Evolutionary conservation across 192 early-diverging fungal genomes (phyloP), one percentile per base, ranked within the genome.

Genomic region (Paraglomus occultum): DNA sequence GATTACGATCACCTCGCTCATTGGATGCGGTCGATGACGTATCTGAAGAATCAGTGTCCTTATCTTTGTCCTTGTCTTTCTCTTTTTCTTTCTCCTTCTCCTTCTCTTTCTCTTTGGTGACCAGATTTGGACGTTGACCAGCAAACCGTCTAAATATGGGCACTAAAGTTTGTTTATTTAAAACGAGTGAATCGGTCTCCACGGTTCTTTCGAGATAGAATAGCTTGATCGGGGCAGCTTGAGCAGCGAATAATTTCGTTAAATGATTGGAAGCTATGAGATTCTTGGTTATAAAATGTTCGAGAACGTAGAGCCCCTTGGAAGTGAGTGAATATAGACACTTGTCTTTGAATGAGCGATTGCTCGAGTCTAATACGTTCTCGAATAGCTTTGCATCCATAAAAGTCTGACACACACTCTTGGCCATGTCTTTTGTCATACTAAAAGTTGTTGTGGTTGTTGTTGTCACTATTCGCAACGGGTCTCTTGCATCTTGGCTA

Each of bases 401-500:
- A 44, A 87, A 84, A n/a, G 80, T 75, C 51, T 83, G 77, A 50
- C 78, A 80, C 0, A 87, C 60, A 48, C 73, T 80, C 53, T 81
- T 83, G 45, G 84, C 82, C 83, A 87, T 83, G 40, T 84, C 83
- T 31, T 74, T 49, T 11, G 80, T 75, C 74, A 87, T 81, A 10
- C 79, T 83, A 54, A 87, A 84, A 9, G 83, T 84, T 2, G 85
- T 87, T 4, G 83, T 87, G 8, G 79, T 80, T 0, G 83, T 83
- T 11, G 80, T 82, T 7, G 80, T 78, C 60, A 80, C 77, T 40
- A 76, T 76, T 10, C 76, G 53, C 11, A 77, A 77, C 1, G 76
- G 73, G 53, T 87, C 82, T 40, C 76, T 76, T 1, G 83, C 83
- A 65, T 87, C 85, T 1, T 81, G 72, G 12, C 64, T 70, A 6